A percentile compares a stretch with the other conserved stretches of the same genome.
Evolutionary conservation across 1,284 basidiomycete species (phyloP).

Genomic region (Pisolithus thermaeus): DNA sequence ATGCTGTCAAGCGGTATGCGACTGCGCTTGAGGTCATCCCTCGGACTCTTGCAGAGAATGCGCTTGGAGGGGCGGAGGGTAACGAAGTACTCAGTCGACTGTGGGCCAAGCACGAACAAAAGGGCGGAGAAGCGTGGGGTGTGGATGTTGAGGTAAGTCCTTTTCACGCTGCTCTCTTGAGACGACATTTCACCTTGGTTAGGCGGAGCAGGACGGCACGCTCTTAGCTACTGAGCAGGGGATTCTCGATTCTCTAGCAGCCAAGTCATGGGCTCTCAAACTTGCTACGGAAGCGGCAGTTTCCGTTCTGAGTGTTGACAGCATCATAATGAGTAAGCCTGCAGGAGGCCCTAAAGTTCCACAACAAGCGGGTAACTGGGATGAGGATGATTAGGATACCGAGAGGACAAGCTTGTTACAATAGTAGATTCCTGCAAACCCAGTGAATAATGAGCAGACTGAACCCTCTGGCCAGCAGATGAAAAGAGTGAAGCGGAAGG

Average conservation of each 20-base stretch:
- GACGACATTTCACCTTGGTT: background rate
- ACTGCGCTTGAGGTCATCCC: slow-evolving; percentile 91
- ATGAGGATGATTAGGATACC: slow-evolving; percentile 53
- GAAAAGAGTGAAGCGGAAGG: slow-evolving; percentile 6
- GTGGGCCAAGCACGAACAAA: slow-evolving; percentile 84
- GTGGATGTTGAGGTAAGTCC: slow-evolving; percentile 84
- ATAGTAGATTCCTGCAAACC: slow-evolving; percentile 22
- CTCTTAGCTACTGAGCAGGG: slow-evolving; percentile 55
- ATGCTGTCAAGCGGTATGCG: slow-evolving; percentile 90
- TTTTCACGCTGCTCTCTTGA: background rate
- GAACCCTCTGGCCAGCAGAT: slow-evolving; percentile 2
- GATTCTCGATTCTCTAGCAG: slow-evolving; percentile 81
- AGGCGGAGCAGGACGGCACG: slow-evolving; percentile 77
- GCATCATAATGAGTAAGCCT: slow-evolving; percentile 96
- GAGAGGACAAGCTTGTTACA: slow-evolving; percentile 18
- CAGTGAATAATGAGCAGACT: slow-evolving; percentile 15
- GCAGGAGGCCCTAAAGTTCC: slow-evolving; percentile 84
- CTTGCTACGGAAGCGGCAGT: slow-evolving; percentile 93
- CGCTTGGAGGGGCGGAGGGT: slow-evolving; percentile 82
- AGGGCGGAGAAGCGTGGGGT: slow-evolving; percentile 70
- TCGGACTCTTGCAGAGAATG: slow-evolving; percentile 92
- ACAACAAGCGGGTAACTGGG: slow-evolving; percentile 80
- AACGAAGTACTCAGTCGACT: slow-evolving; percentile 88
- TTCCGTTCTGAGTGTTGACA: slow-evolving; percentile 91
- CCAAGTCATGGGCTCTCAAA: slow-evolving; percentile 86